These are phyloP conservation scores for Clavispora asparagi DNA, from an alignment of 805 yeast species.

Conservation along the genomic window DNA sequence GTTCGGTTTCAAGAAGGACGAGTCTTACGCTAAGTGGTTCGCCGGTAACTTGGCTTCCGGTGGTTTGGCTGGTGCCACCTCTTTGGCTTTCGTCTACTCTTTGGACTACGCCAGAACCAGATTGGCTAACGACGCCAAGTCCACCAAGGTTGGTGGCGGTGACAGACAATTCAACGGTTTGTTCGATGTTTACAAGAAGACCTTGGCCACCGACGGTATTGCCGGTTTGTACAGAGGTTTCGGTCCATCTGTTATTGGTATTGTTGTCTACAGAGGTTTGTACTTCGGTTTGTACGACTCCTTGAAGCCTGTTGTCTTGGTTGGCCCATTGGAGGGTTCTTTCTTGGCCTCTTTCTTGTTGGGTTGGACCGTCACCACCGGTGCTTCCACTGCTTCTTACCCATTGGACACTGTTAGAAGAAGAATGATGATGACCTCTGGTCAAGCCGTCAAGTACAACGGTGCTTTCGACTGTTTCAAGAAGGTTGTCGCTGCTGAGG, in stretches of 20 bases:
- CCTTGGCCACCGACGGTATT: conserved; percentile 91
- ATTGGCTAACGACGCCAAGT: conserved; percentile 97
- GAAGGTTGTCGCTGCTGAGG: conserved; percentile 93
- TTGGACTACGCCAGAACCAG: conserved; percentile 98
- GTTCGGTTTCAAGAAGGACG: conserved; percentile 97
- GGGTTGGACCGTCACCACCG: conserved; percentile 98
- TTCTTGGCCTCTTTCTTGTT: conserved; percentile 93
- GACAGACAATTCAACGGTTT: conserved; percentile 97
- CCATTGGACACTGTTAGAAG: conserved; percentile 99
- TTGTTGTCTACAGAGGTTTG: conserved; percentile 97
- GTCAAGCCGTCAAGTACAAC: conserved; percentile 94
- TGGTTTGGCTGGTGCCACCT: conserved; percentile 98
- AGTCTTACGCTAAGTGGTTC: conserved; percentile 89
- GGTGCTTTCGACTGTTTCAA: conserved; percentile 93
- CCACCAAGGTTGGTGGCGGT: conserved; percentile 71
- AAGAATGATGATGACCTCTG: conserved; percentile 99
- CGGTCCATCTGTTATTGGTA: conserved; percentile 97
- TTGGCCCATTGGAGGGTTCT: conserved; percentile 91
- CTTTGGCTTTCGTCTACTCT: conserved; percentile 89
- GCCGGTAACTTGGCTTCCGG: conserved; percentile 98
- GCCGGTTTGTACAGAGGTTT: conserved; percentile 99
- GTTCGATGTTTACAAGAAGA: conserved; percentile 93
- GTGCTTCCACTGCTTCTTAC: conserved; percentile 98
- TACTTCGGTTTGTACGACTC: conserved; percentile 98
- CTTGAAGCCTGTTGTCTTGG: conserved; percentile 88